Conservation (phyloP, 179 eudicot genomes). For the Beta corolliflora region DNA sequence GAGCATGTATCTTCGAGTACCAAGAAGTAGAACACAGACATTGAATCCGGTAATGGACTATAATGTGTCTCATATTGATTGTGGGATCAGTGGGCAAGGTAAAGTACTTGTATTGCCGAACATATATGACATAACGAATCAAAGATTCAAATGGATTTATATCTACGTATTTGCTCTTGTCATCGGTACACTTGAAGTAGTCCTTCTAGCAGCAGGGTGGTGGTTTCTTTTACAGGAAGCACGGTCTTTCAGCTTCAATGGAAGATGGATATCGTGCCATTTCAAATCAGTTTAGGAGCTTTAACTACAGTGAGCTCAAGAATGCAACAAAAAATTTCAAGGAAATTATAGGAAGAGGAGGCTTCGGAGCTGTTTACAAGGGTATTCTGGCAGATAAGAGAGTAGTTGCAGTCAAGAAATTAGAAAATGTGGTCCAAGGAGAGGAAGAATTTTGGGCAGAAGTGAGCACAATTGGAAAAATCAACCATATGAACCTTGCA, state of each 20-base stretch:
- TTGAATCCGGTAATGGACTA: neutral
- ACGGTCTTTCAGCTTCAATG: neutral
- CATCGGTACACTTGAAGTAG: neutral
- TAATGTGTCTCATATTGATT: neutral
- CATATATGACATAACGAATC: neutral
- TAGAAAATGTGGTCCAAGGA: neutral
- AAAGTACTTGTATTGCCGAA: neutral
- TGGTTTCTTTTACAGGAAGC: neutral
- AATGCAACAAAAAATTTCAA: neutral
- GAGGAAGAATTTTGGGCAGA: conserved; percentile 11
- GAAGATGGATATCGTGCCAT: conserved; percentile 4
- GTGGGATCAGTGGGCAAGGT: neutral
- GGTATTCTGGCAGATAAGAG: neutral
- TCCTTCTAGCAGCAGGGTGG: neutral
- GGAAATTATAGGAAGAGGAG: conserved; percentile 5
- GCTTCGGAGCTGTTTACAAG: conserved; percentile 5
- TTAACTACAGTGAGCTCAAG: neutral
- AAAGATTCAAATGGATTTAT: neutral
- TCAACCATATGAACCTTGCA: conserved; percentile 5
- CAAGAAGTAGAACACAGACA: neutral
- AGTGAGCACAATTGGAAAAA: conserved; percentile 3
- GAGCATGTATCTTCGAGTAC: conserved; percentile 22
- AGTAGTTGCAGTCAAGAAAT: conserved; percentile 6
- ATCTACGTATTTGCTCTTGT: neutral
- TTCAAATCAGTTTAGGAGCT: conserved; percentile 1